Conservation (phyloP, 192 early-diverging fungal genomes). For the Gryganskiella cystojenkinii region DNA sequence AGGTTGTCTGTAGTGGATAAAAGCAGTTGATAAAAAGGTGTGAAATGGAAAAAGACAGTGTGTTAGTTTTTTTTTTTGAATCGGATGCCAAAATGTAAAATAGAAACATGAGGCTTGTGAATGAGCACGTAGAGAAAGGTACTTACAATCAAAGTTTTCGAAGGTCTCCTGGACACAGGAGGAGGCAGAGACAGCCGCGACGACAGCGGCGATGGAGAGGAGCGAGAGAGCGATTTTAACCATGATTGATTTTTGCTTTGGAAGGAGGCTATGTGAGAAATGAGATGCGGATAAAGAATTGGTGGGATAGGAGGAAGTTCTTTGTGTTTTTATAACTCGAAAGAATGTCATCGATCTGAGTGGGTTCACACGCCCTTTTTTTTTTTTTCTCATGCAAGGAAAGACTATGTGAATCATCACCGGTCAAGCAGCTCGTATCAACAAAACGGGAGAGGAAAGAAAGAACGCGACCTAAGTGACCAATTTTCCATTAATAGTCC, state of each 20-base stretch:
- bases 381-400: slow-evolving; percentile 10
- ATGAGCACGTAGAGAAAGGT: neutral
- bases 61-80: slow-evolving; percentile 3
- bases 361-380: neutral
- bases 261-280: slow-evolving; percentile 6
- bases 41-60: neutral
- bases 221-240: slow-evolving; percentile 22
- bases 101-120: neutral
- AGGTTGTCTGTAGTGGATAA: neutral
- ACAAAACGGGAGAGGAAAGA: neutral
- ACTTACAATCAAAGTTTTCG: slow-evolving; percentile 1
- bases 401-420: slow-evolving; percentile 3
- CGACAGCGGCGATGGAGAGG: slow-evolving; percentile 12
- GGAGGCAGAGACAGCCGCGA: slow-evolving; percentile 15
- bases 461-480: neutral
- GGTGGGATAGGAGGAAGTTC: neutral
- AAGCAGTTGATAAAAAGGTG: neutral
- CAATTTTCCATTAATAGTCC: neutral
- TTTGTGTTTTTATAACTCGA: slow-evolving; percentile 3
- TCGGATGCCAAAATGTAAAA: neutral
- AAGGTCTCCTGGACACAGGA: slow-evolving; percentile 3
- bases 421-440: neutral
- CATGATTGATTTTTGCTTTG: slow-evolving; percentile 9
- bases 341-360: slow-evolving; percentile 2
- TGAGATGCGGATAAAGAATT: slow-evolving; percentile 9